Base-by-base conservation (phyloP, 768 basidiomycete species). In the Rhizopogon vulgaris region DNA sequence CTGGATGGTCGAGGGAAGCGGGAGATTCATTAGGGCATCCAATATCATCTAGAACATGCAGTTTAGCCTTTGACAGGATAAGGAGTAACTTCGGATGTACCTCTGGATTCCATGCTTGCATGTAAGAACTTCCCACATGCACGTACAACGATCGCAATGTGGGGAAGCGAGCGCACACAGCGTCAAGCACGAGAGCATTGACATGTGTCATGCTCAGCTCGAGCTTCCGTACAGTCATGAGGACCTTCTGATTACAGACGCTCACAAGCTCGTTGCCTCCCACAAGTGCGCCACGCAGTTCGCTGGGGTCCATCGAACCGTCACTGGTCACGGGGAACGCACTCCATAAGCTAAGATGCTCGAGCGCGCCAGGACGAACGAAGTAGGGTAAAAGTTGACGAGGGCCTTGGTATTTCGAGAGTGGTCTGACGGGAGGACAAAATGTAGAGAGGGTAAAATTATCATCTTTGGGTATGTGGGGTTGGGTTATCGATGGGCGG, bases 351-450 rank as follows among this genome's bases (percentile, higher is more conserved):
- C 10, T 24, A 5, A 52, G 38, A 17, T 52, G 45, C 24, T 48
- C 32, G 1, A 52, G 38, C 10, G 47, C 47, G 25, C 38, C 32
- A 11, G 47, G 47, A 24, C 32, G 49, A 50, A 52, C 47, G 32
- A 52, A 49, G 17, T 49, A 18, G 6, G 48, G 24, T 22, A 37
- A 37, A 28, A 52, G 47, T 18, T 51, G 51, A 50, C 37, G 47
- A 22, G 51, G 51, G 11, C 51, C 51, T 37, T 52, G 48, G 28
- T 50, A 52, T 37, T 30, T 50, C 7, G 9, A 37, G 17, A 51
- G 41, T n/a, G 51, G 28, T 24, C 17, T 52, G 11, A 30, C 30
- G 6, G 47, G 28, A 28, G 5, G n/a, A 9, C 30, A 6, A 37
- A 36, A 22, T 1, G n/a, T 32, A 10, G 36, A 8, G 14, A 36